These are phyloP conservation scores for Firmiana major DNA, from an alignment of 345 rosid genomes.

Conservation along the genomic window DNA sequence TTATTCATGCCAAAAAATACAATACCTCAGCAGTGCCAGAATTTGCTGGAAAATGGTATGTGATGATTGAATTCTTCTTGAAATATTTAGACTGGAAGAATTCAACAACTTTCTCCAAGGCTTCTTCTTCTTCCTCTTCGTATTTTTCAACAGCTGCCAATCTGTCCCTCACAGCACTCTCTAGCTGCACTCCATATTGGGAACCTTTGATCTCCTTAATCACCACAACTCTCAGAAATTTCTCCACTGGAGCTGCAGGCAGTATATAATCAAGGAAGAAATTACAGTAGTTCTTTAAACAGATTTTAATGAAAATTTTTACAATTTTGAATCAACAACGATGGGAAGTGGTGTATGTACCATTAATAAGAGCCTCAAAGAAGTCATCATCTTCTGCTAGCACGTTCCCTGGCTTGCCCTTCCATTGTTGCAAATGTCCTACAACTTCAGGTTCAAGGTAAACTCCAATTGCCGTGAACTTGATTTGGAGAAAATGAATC, in stretches of 20 bases:
- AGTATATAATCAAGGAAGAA: background rate
- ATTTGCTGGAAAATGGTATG: slow-evolving; percentile 61
- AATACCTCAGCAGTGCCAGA: slow-evolving; percentile 55
- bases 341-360: slow-evolving; percentile 27
- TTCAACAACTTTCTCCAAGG: slow-evolving; percentile 65
- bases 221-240: slow-evolving; percentile 70
- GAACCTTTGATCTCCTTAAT: slow-evolving; percentile 95
- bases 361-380: slow-evolving; percentile 69
- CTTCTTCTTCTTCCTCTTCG: slow-evolving; percentile 89
- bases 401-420: slow-evolving; percentile 57
- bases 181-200: slow-evolving; percentile 87
- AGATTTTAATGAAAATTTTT: background rate
- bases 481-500: slow-evolving; percentile 88
- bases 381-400: slow-evolving; percentile 72
- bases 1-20: background rate
- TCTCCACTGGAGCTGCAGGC: slow-evolving; percentile 59
- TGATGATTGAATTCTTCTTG: slow-evolving; percentile 63
- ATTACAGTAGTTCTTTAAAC: background rate
- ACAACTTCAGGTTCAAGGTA: slow-evolving; percentile 68
- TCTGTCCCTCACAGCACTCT: slow-evolving; percentile 77
- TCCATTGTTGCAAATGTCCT: slow-evolving; percentile 58
- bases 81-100: slow-evolving; percentile 90
- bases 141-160: slow-evolving; percentile 78
- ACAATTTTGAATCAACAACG: background rate
- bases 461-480: slow-evolving; percentile 92